These are phyloP conservation scores for Colletotrichum simmondsii DNA, from an alignment of 2,329 filamentous ascomycete species.

Conservation along the genomic window DNA sequence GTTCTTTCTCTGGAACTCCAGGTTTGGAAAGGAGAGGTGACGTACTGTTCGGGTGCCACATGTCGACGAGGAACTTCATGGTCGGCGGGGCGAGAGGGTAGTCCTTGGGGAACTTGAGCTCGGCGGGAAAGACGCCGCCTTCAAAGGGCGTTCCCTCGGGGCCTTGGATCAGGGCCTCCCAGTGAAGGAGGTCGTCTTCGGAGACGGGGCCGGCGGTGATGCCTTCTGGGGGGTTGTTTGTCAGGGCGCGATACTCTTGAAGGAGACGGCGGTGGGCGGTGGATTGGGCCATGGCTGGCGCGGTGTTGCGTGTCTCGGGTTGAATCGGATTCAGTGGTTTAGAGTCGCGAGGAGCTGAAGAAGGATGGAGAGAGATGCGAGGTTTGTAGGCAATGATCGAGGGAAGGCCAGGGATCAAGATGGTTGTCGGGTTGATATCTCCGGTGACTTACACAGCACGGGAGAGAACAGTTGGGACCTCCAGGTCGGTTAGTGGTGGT, in stretches of 20 bases:
- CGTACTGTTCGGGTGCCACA: conserved; percentile 96
- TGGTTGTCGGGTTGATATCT: conserved; percentile 6
- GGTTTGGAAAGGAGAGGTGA: neutral
- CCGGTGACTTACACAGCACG: conserved; percentile 21
- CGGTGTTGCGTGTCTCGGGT: too few species aligned
- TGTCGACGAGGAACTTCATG: conserved; percentile 93
- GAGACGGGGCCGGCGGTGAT: conserved; percentile 93
- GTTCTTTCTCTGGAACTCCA: too few species aligned
- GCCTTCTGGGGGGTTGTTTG: conserved; percentile 95
- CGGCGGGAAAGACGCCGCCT: conserved; percentile 93
- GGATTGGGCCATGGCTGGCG: conserved; percentile 62
- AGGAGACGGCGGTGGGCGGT: conserved; percentile 85
- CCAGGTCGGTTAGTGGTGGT: conserved; percentile 6
- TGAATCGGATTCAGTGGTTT: neutral
- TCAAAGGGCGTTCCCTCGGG: conserved; percentile 97
- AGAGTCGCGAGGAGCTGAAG: neutral
- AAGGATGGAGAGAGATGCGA: neutral
- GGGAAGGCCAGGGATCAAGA: neutral
- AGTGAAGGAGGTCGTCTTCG: conserved; percentile 95
- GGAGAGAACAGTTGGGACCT: conserved; percentile 1
- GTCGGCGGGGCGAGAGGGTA: conserved; percentile 96
- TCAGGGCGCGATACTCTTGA: conserved; percentile 94
- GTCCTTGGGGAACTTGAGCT: conserved; percentile 94
- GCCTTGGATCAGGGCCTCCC: conserved; percentile 96
- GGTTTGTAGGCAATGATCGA: neutral